Conservation (phyloP, 2,329 filamentous ascomycete species). For the Nakataea oryzae region DNA sequence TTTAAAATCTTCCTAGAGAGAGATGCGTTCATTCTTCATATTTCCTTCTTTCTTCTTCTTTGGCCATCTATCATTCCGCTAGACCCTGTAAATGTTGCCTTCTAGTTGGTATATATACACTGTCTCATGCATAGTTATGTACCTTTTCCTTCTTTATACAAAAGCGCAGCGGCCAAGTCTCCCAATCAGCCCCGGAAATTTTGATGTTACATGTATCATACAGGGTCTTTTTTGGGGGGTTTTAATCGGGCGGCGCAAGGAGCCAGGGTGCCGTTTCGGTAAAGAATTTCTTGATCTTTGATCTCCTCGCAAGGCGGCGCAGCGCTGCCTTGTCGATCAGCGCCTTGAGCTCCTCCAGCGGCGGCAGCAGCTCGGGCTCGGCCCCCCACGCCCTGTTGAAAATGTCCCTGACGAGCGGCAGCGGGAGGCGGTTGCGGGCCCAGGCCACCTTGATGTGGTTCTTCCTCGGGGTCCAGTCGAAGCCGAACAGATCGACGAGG, state of each 20-base stretch:
- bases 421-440: conserved; percentile 13
- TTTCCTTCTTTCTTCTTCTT: neutral
- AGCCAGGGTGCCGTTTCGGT: neutral
- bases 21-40: too few relatives aligned
- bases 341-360: conserved; percentile 14
- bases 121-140: neutral
- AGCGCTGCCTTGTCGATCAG: conserved; percentile 13
- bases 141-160: neutral
- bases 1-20: too few relatives aligned
- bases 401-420: conserved; percentile 22
- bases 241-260: too few relatives aligned
- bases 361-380: conserved; percentile 18
- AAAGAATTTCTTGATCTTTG: neutral
- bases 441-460: conserved; percentile 10
- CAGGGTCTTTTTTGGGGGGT: neutral
- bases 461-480: conserved; percentile 10
- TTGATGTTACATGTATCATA: neutral
- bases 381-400: conserved; percentile 26
- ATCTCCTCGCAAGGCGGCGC: conserved; percentile 3
- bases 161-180: neutral
- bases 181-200: neutral
- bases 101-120: neutral
- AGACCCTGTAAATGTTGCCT: neutral
- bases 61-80: neutral
- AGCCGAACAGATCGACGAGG: conserved; percentile 23